Evolutionary conservation across 208 protist species (phyloP), one percentile per base, ranked within the genome.

Genomic region (Trypanosoma scelopori): DNA sequence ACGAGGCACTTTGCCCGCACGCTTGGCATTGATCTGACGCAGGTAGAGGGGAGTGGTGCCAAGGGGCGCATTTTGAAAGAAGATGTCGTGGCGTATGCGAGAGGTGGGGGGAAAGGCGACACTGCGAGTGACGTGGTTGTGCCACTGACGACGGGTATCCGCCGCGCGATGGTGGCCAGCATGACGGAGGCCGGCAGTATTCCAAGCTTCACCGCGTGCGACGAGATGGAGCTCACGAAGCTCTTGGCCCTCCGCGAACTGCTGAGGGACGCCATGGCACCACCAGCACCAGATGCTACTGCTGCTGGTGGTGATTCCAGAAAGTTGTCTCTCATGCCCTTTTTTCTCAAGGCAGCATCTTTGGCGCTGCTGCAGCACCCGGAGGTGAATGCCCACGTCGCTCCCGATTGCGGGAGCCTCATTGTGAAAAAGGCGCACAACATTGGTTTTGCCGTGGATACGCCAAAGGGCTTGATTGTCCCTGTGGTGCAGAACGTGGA

Each of bases 391-490:
- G 66, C 79, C 9, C 71, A 79, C 60, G 67, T 93, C 43, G 81
- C 76, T 23, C 62, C 58, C 35, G 84, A 93, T 37, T 75, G 78
- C 65, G 75, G 79, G 39, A 71, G 69, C 52, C 35, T 98, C 43
- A 86, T 84, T 37, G 74, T 89, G 51, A 97, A 96, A 74, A 81
- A 68, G 41, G 45, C 75, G 11, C 97, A 99, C 82, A 97, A 98
- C 78, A 97, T 99, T 65, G 89, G 95, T 52, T 81, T 99, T 22
- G 97, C 97, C 9, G 97, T 99, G 82, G 96, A 98, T 82, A 98
- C 96, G 1, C 91, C 94, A 16, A 78, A 86, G 51, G 97, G 97
- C 9, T 81, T 99, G 7, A 71, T 98, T 37, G 97, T 99, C 42
- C 97, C 97, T 18, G 96, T 97, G 47, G 80, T 99, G 41, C 95